Evolutionary conservation across 257 asterid genomes (phyloP).

Genomic region (Nicotiana tomentosiformis): DNA sequence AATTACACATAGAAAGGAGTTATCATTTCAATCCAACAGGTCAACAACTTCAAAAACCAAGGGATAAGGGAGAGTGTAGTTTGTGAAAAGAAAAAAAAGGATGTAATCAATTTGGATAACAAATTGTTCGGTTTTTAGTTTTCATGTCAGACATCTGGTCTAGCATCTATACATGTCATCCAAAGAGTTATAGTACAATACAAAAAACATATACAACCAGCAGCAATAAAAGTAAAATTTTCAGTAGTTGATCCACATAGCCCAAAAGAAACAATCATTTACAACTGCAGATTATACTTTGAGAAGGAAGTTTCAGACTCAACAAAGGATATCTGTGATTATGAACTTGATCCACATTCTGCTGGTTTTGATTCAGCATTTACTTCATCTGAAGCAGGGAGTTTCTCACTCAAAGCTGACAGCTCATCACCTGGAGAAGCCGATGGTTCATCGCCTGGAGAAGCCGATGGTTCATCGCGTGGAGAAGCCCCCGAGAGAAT

Average conservation of each 20-base stretch:
- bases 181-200: conserved; percentile 1
- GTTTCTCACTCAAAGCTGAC: conserved; percentile 21
- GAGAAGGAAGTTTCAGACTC: neutral
- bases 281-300: neutral
- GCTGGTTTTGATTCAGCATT: conserved; percentile 5
- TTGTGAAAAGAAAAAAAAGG: neutral
- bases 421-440: conserved; percentile 9
- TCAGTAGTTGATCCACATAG: neutral
- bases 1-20: neutral
- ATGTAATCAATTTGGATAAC: neutral
- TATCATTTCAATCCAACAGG: neutral
- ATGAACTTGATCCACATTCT: conserved; percentile 17
- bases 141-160: neutral
- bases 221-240: neutral
- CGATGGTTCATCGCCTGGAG: neutral
- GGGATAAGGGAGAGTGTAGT: neutral
- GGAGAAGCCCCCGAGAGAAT: conserved; percentile 11
- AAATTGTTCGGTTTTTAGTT: neutral
- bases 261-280: neutral
- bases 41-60: neutral
- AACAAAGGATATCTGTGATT: neutral
- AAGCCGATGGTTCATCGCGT: neutral
- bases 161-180: neutral
- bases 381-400: conserved; percentile 16
- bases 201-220: neutral